A percentile compares a stretch with the other conserved stretches of the same genome.
These are phyloP conservation scores for Cymbopogon citratus DNA, from an alignment of 176 grass and related monocot genomes.

Conservation along the genomic window DNA sequence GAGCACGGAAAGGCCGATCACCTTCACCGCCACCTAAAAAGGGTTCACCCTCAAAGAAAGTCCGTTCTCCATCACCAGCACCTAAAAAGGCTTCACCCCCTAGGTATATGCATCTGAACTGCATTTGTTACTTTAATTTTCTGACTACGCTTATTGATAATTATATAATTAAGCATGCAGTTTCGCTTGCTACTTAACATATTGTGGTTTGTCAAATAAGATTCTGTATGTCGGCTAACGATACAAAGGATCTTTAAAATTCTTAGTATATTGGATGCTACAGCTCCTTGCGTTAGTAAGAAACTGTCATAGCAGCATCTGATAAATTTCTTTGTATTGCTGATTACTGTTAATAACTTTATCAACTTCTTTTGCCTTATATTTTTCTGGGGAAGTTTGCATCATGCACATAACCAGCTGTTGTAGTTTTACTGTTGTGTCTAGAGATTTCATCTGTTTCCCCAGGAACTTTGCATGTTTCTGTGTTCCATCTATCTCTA, in stretches of 20 bases:
- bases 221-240: background rate
- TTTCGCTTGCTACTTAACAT: background rate
- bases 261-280: background rate
- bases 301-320: background rate
- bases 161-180: conserved; percentile 6
- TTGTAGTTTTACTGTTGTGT: background rate
- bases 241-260: background rate
- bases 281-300: background rate
- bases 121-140: background rate
- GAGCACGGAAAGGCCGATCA: conserved; percentile 47
- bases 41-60: conserved; percentile 66
- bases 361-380: background rate
- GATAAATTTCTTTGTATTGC: background rate
- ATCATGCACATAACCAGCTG: background rate
- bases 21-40: conserved; percentile 57
- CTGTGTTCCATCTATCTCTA: background rate
- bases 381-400: background rate
- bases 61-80: conserved; percentile 47
- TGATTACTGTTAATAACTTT: background rate
- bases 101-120: conserved; percentile 37
- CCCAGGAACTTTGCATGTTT: background rate
- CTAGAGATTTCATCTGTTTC: background rate
- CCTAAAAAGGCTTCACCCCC: conserved; percentile 76
- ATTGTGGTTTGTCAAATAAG: background rate
- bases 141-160: background rate